Percentiles rank a stretch among this genome's conserved stretches.
Evolutionary conservation across 1,139 yeast genomes (phyloP).

Genomic region (Geotrichum histeridarum): DNA sequence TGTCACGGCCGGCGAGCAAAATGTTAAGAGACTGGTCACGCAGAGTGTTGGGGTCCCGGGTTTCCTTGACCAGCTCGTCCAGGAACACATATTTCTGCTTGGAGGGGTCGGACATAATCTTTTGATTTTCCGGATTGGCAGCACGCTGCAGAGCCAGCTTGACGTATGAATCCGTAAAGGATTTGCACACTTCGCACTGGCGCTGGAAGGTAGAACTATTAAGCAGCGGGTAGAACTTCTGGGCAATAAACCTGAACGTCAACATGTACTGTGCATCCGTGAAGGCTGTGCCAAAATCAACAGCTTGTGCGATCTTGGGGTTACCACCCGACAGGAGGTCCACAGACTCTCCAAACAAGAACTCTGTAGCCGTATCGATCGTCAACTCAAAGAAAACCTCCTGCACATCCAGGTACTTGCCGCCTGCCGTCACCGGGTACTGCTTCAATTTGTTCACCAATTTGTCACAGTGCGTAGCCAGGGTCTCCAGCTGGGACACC

Average conservation of each 20-base stretch:
- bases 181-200: constrained; percentile 28
- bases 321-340: constrained; percentile 34
- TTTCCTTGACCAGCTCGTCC: constrained; percentile 47
- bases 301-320: constrained; percentile 20
- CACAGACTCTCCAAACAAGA: constrained; percentile 52
- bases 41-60: constrained; percentile 45
- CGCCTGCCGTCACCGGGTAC: constrained; percentile 30
- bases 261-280: constrained; percentile 42
- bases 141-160: constrained; percentile 25
- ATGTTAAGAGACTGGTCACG: constrained; percentile 50
- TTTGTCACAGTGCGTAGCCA: constrained; percentile 41
- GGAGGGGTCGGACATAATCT: constrained; percentile 23
- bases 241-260: constrained; percentile 39
- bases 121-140: constrained; percentile 14
- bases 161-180: constrained; percentile 35
- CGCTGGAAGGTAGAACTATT: constrained; percentile 37
- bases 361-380: constrained; percentile 56
- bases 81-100: constrained; percentile 41
- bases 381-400: constrained; percentile 48
- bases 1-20: constrained; percentile 51
- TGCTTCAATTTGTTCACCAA: constrained; percentile 30
- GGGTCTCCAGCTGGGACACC: constrained; percentile 45
- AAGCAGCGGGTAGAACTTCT: constrained; percentile 39
- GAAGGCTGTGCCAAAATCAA: constrained; percentile 45
- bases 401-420: constrained; percentile 42